These are phyloP conservation scores for Candida berthetii DNA, from an alignment of 805 yeast genomes.

Conservation along the genomic window DNA sequence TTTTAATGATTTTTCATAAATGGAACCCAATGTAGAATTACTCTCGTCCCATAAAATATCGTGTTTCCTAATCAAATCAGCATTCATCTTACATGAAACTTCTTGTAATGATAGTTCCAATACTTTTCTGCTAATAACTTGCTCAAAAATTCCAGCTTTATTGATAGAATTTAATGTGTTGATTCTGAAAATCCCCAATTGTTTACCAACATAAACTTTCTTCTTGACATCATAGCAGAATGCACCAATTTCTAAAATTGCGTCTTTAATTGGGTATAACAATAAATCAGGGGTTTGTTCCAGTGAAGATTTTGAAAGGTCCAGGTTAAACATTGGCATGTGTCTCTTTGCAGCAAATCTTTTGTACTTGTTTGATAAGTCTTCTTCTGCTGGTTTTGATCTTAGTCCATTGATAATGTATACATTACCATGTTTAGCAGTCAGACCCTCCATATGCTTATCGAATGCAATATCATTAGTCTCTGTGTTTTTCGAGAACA, in stretches of 20 bases:
- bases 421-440: conserved; percentile 75
- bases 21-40: conserved; percentile 76
- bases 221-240: conserved; percentile 62
- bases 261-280: conserved; percentile 52
- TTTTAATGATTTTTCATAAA: conserved; percentile 45
- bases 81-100: conserved; percentile 32
- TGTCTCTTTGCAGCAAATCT: conserved; percentile 38
- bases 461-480: conserved; percentile 86
- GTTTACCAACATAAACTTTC: conserved; percentile 65
- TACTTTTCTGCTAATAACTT: conserved; percentile 69
- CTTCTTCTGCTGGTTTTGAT: conserved; percentile 68
- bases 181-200: conserved; percentile 84
- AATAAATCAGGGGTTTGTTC: conserved; percentile 29
- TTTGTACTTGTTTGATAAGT: conserved; percentile 55
- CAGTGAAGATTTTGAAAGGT: conserved; percentile 27
- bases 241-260: conserved; percentile 78
- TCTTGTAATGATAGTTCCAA: conserved; percentile 34
- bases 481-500: conserved; percentile 70
- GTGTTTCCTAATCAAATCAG: conserved; percentile 58
- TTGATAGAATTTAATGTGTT: conserved; percentile 90
- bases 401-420: conserved; percentile 72
- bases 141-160: conserved; percentile 68
- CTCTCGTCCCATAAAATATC: conserved; percentile 90
- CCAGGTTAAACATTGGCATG: conserved; percentile 29
- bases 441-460: conserved; percentile 67